These are phyloP conservation scores for Thelephora terrestris DNA, from an alignment of 1,284 basidiomycete species.

Conservation along the genomic window DNA sequence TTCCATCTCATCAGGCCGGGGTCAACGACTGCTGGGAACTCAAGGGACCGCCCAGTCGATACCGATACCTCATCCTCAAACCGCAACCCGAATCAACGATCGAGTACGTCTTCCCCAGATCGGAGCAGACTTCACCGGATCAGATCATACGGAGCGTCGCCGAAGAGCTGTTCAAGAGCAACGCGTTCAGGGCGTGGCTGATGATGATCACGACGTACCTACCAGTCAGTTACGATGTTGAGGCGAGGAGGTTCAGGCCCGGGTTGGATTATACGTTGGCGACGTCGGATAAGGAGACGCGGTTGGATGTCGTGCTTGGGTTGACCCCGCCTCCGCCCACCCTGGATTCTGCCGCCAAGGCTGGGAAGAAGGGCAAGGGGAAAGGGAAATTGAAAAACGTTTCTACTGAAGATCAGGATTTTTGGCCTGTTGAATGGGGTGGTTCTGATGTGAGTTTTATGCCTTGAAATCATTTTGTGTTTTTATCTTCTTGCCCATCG, in stretches of 20 bases:
- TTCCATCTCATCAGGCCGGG: slow-evolving; percentile 60
- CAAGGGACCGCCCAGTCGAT: slow-evolving; percentile 88
- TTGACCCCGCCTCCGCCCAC: slow-evolving; percentile 59
- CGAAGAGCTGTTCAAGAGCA: slow-evolving; percentile 68
- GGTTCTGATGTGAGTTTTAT: slow-evolving; percentile 86
- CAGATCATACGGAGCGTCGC: slow-evolving; percentile 58
- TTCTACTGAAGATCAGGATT: slow-evolving; percentile 33
- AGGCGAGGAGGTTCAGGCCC: slow-evolving; percentile 84
- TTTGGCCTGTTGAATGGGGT: slow-evolving; percentile 77
- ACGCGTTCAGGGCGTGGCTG: slow-evolving; percentile 88
- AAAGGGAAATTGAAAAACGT: slow-evolving; percentile 24
- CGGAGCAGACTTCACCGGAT: slow-evolving; percentile 41
- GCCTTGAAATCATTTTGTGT: slow-evolving; percentile 3
- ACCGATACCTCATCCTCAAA: slow-evolving; percentile 74
- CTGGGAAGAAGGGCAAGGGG: slow-evolving; percentile 27
- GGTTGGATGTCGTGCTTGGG: slow-evolving; percentile 85
- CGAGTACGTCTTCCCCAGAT: slow-evolving; percentile 35
- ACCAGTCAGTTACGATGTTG: slow-evolving; percentile 62
- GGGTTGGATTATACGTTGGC: slow-evolving; percentile 96
- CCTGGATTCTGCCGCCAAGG: slow-evolving; percentile 8
- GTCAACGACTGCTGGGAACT: slow-evolving; percentile 56
- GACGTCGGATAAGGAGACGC: slow-evolving; percentile 70
- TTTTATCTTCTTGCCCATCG: no score
- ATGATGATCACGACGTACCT: slow-evolving; percentile 72
- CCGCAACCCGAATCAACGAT: slow-evolving; percentile 11